phyloP scores from a whole-genome alignment of 306 rosid genomes.

The Malus asiatica region DNA sequence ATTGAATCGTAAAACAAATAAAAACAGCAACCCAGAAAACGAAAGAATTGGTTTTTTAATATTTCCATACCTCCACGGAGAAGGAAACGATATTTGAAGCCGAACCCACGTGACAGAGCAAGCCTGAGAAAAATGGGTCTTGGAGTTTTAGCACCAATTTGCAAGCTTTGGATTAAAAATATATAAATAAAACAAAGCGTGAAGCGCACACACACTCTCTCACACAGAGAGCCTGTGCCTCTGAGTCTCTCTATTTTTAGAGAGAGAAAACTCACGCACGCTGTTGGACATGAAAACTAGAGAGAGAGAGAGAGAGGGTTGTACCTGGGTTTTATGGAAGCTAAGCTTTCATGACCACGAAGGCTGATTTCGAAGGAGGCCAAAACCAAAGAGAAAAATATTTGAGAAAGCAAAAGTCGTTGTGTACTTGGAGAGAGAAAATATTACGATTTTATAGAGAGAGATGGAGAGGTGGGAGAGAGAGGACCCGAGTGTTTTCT shows the following conservation, averaged over 20 bases:
- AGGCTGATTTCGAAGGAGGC: constrained; percentile 38
- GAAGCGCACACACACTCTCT: constrained; percentile 12
- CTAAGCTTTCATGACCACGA: constrained; percentile 55
- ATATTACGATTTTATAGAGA: neutral
- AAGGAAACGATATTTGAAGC: constrained; percentile 12
- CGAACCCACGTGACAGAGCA: constrained; percentile 37
- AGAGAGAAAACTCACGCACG: neutral
- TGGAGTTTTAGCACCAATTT: constrained; percentile 46
- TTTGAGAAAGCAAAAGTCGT: constrained; percentile 38
- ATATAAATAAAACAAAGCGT: constrained; percentile 33
- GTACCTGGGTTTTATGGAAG: constrained; percentile 46
- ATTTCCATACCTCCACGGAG: constrained; percentile 37
- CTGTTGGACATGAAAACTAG: neutral
- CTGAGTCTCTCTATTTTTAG: neutral
- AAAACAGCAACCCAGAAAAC: constrained; percentile 5
- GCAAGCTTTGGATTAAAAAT: constrained; percentile 34
- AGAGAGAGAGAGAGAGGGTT: constrained; percentile 2
- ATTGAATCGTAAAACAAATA: constrained; percentile 35
- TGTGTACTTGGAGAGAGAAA: constrained; percentile 5
- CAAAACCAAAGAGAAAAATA: neutral
- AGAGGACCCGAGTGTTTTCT: neutral
- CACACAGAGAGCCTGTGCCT: neutral
- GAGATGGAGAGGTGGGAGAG: neutral
- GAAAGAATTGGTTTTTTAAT: neutral
- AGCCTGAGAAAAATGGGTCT: constrained; percentile 53